Evolutionary conservation across 2,329 filamentous ascomycete species (phyloP).

Genomic region (Microdochium paspali): DNA sequence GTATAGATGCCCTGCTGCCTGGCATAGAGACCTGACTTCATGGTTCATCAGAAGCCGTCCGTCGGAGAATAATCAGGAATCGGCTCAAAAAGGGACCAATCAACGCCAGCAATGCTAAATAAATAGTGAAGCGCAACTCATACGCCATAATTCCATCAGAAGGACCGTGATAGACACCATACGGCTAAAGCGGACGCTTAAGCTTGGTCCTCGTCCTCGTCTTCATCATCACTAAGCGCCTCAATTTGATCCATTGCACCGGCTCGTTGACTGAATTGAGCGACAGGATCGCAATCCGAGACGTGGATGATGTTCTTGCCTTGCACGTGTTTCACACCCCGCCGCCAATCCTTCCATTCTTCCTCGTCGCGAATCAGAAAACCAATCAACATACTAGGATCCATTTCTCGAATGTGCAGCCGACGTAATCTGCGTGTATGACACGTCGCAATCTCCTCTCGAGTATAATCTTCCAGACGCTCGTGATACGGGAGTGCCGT

Average conservation of each 20-base stretch:
- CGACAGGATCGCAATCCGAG: conserved; percentile 57
- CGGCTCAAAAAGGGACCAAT: not conserved
- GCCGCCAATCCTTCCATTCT: conserved; percentile 79
- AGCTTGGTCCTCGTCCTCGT: conserved; percentile 17
- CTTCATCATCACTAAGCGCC: conserved; percentile 66
- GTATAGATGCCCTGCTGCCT: no score
- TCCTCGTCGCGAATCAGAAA: conserved; percentile 76
- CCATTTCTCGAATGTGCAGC: conserved; percentile 84
- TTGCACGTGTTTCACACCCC: conserved; percentile 62
- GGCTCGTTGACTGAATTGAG: conserved; percentile 50
- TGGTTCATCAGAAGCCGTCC: not conserved
- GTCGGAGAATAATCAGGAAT: not conserved
- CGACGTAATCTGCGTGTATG: conserved; percentile 79
- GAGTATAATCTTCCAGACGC: conserved; percentile 47
- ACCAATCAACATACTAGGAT: conserved; percentile 94
- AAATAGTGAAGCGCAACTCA: not conserved
- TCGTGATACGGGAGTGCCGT: conserved; percentile 59
- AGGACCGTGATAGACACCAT: not conserved
- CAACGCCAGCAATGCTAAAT: not conserved
- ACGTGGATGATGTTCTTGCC: conserved; percentile 84
- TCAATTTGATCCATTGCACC: conserved; percentile 86
- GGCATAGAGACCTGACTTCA: no score
- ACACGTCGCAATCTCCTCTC: conserved; percentile 70
- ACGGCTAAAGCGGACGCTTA: not conserved
- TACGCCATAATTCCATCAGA: not conserved